These are phyloP conservation scores for Pichia sp. DNA, from an alignment of 1,139 yeast genomes.

Conservation along the genomic window DNA sequence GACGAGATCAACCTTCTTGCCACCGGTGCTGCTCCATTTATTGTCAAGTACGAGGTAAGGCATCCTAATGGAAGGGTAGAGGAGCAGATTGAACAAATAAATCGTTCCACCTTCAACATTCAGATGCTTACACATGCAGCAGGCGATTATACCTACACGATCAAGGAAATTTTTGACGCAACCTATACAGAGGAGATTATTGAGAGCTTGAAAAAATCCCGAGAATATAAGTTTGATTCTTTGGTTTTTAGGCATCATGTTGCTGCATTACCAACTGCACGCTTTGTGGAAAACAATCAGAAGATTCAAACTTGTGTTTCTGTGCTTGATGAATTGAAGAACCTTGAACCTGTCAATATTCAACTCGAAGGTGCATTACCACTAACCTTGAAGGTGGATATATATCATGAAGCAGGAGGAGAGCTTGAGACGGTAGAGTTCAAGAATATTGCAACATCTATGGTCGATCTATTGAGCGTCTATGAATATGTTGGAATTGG, in stretches of 20 bases:
- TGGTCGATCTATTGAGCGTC: constrained; percentile 19
- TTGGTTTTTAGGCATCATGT: constrained; percentile 54
- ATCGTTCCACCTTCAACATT: constrained; percentile 40
- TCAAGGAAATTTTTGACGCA: constrained; percentile 61
- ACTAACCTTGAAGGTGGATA: constrained; percentile 29
- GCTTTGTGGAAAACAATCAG: constrained; percentile 13
- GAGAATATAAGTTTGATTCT: constrained; percentile 25
- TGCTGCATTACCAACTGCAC: constrained; percentile 51
- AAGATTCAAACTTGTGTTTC: constrained; percentile 51
- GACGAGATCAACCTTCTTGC: constrained; percentile 38
- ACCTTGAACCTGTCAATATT: constrained; percentile 49
- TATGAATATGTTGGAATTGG: constrained; percentile 32
- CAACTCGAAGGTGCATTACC: constrained; percentile 58
- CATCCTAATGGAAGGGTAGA: constrained; percentile 50
- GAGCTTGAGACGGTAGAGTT: constrained; percentile 16
- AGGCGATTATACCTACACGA: constrained; percentile 58
- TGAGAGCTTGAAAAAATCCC: constrained; percentile 23
- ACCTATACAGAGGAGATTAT: constrained; percentile 47
- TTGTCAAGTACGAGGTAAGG: constrained; percentile 57
- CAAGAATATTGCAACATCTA: constrained; percentile 14
- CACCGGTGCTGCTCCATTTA: constrained; percentile 67
- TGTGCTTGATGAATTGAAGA: constrained; percentile 27
- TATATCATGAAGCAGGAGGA: constrained; percentile 24
- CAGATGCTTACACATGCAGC: constrained; percentile 22
- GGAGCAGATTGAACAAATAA: constrained; percentile 40